Percentiles rank a stretch among this genome's conserved stretches.
Evolutionary conservation across 2,329 filamentous ascomycete genomes (phyloP).

Genomic region (Pseudocercospora cruenta): DNA sequence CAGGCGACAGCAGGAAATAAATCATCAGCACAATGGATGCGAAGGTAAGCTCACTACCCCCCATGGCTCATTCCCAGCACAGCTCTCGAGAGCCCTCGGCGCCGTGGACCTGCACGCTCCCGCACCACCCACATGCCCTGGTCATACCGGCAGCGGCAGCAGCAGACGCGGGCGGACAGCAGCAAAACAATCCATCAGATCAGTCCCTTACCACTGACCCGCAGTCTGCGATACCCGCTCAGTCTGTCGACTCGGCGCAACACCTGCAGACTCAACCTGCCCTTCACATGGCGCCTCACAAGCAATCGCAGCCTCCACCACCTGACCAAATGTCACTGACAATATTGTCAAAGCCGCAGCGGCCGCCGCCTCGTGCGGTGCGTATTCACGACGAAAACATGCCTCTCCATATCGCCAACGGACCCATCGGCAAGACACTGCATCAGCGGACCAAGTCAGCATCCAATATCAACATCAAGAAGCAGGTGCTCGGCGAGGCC

Average conservation of each 20-base stretch:
- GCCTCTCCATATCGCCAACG: conserved; percentile 45
- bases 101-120: conserved; percentile 1
- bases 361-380: conserved; percentile 58
- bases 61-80: background rate
- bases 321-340: conserved; percentile 35
- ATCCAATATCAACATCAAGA: conserved; percentile 25
- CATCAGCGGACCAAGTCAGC: conserved; percentile 81
- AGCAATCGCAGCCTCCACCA: conserved; percentile 11
- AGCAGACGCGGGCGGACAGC: background rate
- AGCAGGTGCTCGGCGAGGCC: conserved; percentile 46
- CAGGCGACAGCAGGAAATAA: background rate
- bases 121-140: conserved; percentile 4
- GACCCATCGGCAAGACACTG: conserved; percentile 60
- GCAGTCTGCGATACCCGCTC: background rate
- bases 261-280: background rate
- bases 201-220: background rate
- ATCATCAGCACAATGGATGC: conserved; percentile 32
- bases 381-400: conserved; percentile 74
- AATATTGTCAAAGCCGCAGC: conserved; percentile 64
- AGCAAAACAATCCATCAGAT: background rate
- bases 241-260: background rate
- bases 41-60: conserved; percentile 29
- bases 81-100: background rate
- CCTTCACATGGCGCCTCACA: conserved; percentile 1
- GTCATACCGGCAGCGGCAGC: background rate